A percentile compares a stretch with the other conserved stretches of the same genome.
These are phyloP conservation scores for Solanum hybrid DNA, from an alignment of 305 asterid species.

Conservation along the genomic window DNA sequence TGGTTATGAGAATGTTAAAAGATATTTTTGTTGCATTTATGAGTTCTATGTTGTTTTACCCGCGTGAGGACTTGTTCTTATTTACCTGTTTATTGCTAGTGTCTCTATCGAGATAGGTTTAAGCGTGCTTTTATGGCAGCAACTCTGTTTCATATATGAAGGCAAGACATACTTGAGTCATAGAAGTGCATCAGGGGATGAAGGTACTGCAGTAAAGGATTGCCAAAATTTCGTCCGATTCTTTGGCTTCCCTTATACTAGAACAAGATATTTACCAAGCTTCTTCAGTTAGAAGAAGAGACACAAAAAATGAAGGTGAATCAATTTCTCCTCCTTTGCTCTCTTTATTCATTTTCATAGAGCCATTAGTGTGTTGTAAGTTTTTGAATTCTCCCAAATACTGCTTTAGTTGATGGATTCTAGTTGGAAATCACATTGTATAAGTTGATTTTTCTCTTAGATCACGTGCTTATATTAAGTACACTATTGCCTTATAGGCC, in stretches of 20 bases:
- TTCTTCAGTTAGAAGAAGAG: slow-evolving; percentile 62
- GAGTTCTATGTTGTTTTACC: slow-evolving; percentile 51
- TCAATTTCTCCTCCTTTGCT: background rate
- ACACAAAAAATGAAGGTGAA: slow-evolving; percentile 36
- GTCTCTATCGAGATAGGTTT: slow-evolving; percentile 68
- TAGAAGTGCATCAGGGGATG: slow-evolving; percentile 39
- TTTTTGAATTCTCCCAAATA: background rate
- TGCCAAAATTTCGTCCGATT: slow-evolving; percentile 61
- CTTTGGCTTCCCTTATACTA: slow-evolving; percentile 48
- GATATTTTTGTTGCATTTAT: slow-evolving; percentile 37
- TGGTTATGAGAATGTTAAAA: slow-evolving; percentile 30
- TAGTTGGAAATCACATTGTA: background rate
- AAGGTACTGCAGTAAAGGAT: slow-evolving; percentile 40
- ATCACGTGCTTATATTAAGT: background rate
- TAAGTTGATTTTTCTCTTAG: background rate
- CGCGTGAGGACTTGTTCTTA: slow-evolving; percentile 60
- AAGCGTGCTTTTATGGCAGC: slow-evolving; percentile 77
- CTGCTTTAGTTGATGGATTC: background rate
- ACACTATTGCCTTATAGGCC: background rate
- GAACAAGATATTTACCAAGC: slow-evolving; percentile 48
- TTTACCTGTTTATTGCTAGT: slow-evolving; percentile 67
- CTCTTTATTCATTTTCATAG: background rate
- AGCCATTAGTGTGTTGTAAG: background rate
- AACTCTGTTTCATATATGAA: slow-evolving; percentile 63
- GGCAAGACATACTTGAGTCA: slow-evolving; percentile 84